Evolutionary conservation across 805 yeast genomes (phyloP).

Genomic region (Yamadazyma sp.): DNA sequence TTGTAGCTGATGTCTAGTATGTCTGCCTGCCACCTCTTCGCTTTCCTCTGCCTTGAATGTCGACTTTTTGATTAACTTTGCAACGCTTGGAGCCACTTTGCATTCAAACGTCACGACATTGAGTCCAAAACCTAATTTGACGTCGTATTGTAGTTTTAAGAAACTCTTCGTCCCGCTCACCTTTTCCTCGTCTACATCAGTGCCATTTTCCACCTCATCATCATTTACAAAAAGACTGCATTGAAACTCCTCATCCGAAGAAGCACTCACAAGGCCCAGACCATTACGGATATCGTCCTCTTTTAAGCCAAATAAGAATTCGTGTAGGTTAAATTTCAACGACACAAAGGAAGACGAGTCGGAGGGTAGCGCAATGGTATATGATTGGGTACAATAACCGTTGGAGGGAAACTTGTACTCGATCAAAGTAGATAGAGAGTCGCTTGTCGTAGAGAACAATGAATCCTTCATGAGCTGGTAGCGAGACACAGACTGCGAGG

Average conservation of each 20-base stretch:
- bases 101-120: constrained; percentile 41
- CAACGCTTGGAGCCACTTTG: constrained; percentile 40
- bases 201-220: constrained; percentile 36
- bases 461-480: constrained; percentile 27
- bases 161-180: constrained; percentile 6
- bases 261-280: constrained; percentile 28
- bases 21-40: constrained; percentile 38
- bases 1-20: constrained; percentile 46
- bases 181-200: constrained; percentile 26
- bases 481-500: constrained; percentile 20
- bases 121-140: constrained; percentile 41
- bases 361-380: constrained; percentile 37
- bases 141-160: constrained; percentile 35
- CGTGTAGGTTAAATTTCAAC: constrained; percentile 37
- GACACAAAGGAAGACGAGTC: constrained; percentile 35
- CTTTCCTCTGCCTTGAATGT: constrained; percentile 21
- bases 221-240: constrained; percentile 39
- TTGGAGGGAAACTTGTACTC: constrained; percentile 39
- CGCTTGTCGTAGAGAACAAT: constrained; percentile 31
- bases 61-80: constrained; percentile 34
- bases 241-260: constrained; percentile 43
- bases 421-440: constrained; percentile 30
- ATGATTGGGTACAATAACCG: constrained; percentile 41
- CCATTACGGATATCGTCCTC: constrained; percentile 33
- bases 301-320: constrained; percentile 30